Base-by-base conservation (phyloP, 2,329 filamentous ascomycete species). In the Hypoxylon sp. region DNA sequence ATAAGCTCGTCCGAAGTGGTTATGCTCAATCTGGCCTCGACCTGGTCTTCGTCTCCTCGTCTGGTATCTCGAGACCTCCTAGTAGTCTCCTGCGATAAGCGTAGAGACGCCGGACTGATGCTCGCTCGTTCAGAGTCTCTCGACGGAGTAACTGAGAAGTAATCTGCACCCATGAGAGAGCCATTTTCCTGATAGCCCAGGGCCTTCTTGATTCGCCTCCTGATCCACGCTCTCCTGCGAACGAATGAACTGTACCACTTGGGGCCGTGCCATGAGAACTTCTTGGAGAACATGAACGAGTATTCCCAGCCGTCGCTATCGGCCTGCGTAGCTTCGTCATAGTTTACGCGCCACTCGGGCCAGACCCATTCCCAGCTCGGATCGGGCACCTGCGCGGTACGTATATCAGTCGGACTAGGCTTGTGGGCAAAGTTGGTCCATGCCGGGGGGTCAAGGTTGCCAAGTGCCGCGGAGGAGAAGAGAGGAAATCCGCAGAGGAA, bases 281-380 rank as follows among this genome's bases (percentile, higher is more conserved):
- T 80, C 58, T 83, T 85, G 63, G 80, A 79, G 71, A 98, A 99
- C 64, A 90, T 88, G 72, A 97, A 92, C 13, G 91, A 95, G 75
- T 99, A 99, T 72, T 96, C 89, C 95, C 95, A 99, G 3, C 95
- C 95, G 62, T 94, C 90, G 61, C 94, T 89, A 69, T 98, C 95
- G 31, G 75, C 67, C 20, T 70, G 51, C 9, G 90, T 87, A 57
- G 89, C 88, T 2, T 89, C 84, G 79, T 94, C 91, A 83, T 91
- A 78, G 57, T 85, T 82, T 65, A 89, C 69, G 23, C 78, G 80
- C 87, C 86, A 89, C 48, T 86, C 84, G 2, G 84, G 80, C 85
- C 85, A 88, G 1, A 78, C 86, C 95, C 95, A 99, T 71, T 91
- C 87, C 95, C 95, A 99, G 61, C 88, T 91, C 4, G 95, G 95